Evolutionary conservation across 2,329 filamentous ascomycete species (phyloP), one percentile per base, ranked within the genome.

Genomic region (Fusarium bactridioides): DNA sequence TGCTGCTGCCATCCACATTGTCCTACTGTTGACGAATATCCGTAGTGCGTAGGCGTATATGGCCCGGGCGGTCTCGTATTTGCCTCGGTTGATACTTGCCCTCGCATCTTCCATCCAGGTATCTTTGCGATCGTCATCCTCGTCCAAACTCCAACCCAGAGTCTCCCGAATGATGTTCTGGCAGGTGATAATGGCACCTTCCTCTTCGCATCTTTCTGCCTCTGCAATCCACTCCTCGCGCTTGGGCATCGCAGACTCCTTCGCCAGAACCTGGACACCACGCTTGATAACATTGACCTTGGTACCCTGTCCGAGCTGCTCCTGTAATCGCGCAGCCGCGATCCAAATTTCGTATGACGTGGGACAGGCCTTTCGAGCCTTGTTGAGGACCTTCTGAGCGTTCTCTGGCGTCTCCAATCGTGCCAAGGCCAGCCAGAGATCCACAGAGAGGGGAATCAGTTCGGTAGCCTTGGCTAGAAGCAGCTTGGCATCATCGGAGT

Each of bases 341-440:
- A 99, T 94, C 96, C 96, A 99, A 72, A 99, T 94, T 79, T 98
- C 95, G 82, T 96, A 90, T 33, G 94, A 98, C 4, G 94, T 96
- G 2, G 96, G 96, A 10, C 97, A 90, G 5, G 95, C 94, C 83
- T 97, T 97, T 72, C 96, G 93, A 37, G 97, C 97, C 82, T 92
- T 95, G 83, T 99, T 99, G 72, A 99, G 88, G 44, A 99, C 94
- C 78, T 95, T 93, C 79, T 97, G 95, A 4, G 97, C 96, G 77
- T 97, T 95, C 75, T 97, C 93, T 0, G 94, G 93, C 0, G 90
- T 93, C 81, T 98, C 95, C 2, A 99, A 86, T 40, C 94, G 92
- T 33, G 96, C 96, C 64, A 98, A 87, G 4, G 95, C 96, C 50
- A 99, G 88, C 96, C 96, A 99, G 4, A 99, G 85, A 79, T 99